Evolutionary conservation across 257 asterid genomes (phyloP), one percentile per base, ranked within the genome.

Genomic region (Scutellaria galericulata): DNA sequence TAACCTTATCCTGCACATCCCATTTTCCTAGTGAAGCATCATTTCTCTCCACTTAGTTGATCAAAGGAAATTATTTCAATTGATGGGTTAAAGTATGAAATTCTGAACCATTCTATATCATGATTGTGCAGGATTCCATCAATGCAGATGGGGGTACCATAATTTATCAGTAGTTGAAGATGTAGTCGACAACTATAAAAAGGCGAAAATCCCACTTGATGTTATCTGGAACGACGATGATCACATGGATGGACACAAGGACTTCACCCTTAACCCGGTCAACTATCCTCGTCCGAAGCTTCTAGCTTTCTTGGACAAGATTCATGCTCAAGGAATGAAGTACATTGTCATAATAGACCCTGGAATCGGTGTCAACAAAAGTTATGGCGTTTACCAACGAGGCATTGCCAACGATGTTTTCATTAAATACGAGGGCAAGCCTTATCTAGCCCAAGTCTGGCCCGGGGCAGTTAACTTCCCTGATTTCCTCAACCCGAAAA

Each of bases 171-270:
- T 88, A 2, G 90, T 95, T 8, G 99, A 92, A 74, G 99, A 92
- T 55, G 99, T 92, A 6, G 96, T 95, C 0, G 96, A 85, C 8
- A 92, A 72, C 71, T 95, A 95, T 85, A 69, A 77, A 75, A 84
- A 81, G 61, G 97, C 98, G 3, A 85, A 84, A 20, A 87, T 95
- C 78, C 99, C 98, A 2, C 96, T 95, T 6, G 99, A 95, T 74
- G 99, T 95, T 4, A 92, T 95, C 3, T 92, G 98, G 99, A 95
- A 83, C 53, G 99, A 95, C 48, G 98, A 92, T 72, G 99, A 95
- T 66, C 98, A 95, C 89, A 92, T 95, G 99, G 98, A 95, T 41
- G 96, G 90, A 0, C 91, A 88, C 72, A 95, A 95, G 50, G 97
- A 90, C 78, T 95, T 95, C 90, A 88, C 99, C 6, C 92, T 95